Percentiles rank a stretch among this genome's conserved stretches.
Evolutionary conservation across 177 flowering plant species (phyloP).

Genomic region (Vitis hybrid): DNA sequence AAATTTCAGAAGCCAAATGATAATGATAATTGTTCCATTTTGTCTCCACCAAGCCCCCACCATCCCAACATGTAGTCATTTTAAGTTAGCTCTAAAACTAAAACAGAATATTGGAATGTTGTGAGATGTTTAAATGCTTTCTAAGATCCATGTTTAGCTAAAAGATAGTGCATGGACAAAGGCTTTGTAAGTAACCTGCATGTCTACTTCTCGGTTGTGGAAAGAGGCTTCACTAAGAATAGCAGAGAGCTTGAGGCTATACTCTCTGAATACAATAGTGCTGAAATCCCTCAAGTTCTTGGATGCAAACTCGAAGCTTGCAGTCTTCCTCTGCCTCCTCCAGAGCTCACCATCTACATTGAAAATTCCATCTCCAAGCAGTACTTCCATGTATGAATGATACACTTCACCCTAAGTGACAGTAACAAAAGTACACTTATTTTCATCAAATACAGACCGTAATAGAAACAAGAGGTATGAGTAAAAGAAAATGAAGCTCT

Average conservation of each 20-base stretch:
- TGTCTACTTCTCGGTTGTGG: conserved; percentile 54
- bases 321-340: conserved; percentile 86
- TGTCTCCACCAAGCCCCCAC: background rate
- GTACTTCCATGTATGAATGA: conserved; percentile 91
- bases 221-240: conserved; percentile 61
- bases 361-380: conserved; percentile 89
- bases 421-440: background rate
- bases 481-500: background rate
- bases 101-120: too few relatives aligned
- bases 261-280: conserved; percentile 78
- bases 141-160: too few relatives aligned
- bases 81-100: too few relatives aligned
- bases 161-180: too few relatives aligned
- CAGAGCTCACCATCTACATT: conserved; percentile 86
- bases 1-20: background rate
- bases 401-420: conserved; percentile 59
- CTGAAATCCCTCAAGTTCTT: conserved; percentile 87
- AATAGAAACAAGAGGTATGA: background rate
- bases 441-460: background rate
- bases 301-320: conserved; percentile 95
- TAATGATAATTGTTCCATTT: background rate
- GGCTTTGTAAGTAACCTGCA: conserved; percentile 57
- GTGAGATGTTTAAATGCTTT: too few relatives aligned
- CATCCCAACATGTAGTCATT: too few relatives aligned
- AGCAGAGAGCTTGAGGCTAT: conserved; percentile 65